A percentile compares a stretch with the other conserved stretches of the same genome.
phyloP scores from a whole-genome alignment of 768 basidiomycete species.

The Hericium alpestre region DNA sequence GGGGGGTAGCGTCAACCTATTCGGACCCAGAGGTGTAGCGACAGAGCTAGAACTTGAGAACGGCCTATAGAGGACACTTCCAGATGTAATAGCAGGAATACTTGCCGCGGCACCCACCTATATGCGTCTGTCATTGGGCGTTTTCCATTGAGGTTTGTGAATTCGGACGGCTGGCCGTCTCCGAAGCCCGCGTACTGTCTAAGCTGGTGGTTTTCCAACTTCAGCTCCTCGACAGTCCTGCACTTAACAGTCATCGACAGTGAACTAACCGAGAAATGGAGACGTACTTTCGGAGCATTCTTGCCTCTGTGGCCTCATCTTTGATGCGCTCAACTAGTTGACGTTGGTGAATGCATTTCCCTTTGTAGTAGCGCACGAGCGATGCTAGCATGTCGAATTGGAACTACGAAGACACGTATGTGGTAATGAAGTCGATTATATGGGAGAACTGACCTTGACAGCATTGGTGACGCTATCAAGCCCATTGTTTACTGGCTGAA shows the following conservation, averaged over 20 bases:
- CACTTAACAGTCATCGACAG: conserved; percentile 4
- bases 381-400: conserved; percentile 68
- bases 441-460: conserved; percentile 39
- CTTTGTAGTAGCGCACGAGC: conserved; percentile 54
- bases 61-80: neutral
- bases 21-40: conserved; percentile 44
- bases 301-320: conserved; percentile 35
- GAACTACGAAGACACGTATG: conserved; percentile 36
- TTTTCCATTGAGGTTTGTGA: conserved; percentile 51
- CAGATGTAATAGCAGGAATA: neutral
- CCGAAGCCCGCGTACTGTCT: conserved; percentile 25
- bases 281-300: conserved; percentile 39
- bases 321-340: conserved; percentile 42
- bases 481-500: conserved; percentile 48
- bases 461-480: conserved; percentile 59
- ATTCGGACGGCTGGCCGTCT: conserved; percentile 25
- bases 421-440: neutral
- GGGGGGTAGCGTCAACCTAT: conserved; percentile 57
- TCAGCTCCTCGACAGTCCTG: conserved; percentile 42
- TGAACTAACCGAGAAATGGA: conserved; percentile 1
- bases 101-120: conserved; percentile 24
- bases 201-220: conserved; percentile 38
- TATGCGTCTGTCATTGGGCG: conserved; percentile 40
- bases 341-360: conserved; percentile 46
- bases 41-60: conserved; percentile 49